These are phyloP conservation scores for Strobilomyces dryophilus DNA, from an alignment of 768 basidiomycete species.

Conservation along the genomic window DNA sequence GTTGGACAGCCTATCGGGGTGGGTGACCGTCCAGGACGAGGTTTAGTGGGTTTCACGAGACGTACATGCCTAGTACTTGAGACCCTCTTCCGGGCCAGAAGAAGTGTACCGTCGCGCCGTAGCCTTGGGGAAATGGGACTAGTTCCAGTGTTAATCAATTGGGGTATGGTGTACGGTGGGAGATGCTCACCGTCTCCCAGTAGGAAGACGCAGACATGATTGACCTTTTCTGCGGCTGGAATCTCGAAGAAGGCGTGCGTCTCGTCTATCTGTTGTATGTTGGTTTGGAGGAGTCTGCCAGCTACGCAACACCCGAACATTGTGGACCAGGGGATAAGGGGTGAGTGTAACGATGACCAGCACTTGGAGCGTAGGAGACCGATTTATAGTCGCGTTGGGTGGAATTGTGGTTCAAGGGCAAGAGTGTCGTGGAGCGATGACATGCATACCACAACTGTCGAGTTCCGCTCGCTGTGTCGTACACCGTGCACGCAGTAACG, in stretches of 20 bases:
- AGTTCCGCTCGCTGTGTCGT: slow-evolving; percentile 1
- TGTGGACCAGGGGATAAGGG: neutral
- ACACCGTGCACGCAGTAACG: neutral
- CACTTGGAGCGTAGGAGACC: neutral
- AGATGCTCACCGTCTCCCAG: slow-evolving; percentile 61
- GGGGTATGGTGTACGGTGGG: neutral
- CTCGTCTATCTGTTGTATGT: slow-evolving; percentile 76
- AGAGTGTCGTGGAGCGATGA: slow-evolving; percentile 14
- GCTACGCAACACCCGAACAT: slow-evolving; percentile 81
- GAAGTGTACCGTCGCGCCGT: slow-evolving; percentile 81
- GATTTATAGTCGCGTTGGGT: neutral
- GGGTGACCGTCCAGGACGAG: too few species aligned
- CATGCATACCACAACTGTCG: slow-evolving; percentile 3
- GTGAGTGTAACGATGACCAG: neutral
- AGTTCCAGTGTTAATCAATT: neutral
- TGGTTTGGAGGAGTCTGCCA: slow-evolving; percentile 74
- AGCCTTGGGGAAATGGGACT: slow-evolving; percentile 83
- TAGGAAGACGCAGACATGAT: slow-evolving; percentile 83
- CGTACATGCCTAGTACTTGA: slow-evolving; percentile 81
- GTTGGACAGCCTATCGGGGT: slow-evolving; percentile 66
- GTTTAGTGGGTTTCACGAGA: neutral
- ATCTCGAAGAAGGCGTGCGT: slow-evolving; percentile 81
- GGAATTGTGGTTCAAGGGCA: neutral
- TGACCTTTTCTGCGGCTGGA: slow-evolving; percentile 64
- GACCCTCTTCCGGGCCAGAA: slow-evolving; percentile 86